A percentile compares a stretch with the other conserved stretches of the same genome.
Evolutionary conservation across 495 filamentous ascomycete genomes (phyloP).

Genomic region (Parathielavia hyrcaniae): DNA sequence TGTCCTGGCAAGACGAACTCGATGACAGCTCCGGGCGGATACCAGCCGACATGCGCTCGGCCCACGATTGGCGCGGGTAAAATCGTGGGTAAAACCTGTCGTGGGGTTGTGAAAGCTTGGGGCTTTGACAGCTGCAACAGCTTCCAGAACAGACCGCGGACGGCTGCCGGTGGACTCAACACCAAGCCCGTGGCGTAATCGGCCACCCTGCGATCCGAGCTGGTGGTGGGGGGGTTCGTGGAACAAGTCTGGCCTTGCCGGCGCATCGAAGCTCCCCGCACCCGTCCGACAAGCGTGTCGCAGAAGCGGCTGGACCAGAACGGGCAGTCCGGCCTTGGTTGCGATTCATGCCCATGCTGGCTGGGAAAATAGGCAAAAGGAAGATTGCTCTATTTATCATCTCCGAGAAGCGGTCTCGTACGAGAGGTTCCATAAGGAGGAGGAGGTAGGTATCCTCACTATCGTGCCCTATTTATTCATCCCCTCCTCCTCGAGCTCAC

Average conservation of each 20-base stretch:
- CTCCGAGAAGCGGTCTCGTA: conserved; percentile 26
- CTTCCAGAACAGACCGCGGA: conserved; percentile 2
- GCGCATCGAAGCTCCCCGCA: conserved; percentile 16
- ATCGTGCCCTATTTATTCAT: conserved; percentile 17
- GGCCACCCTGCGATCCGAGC: conserved; percentile 1
- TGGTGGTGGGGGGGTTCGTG: background rate
- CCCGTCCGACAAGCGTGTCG: conserved; percentile 10
- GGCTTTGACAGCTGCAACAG: background rate
- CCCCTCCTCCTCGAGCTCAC: conserved; percentile 5
- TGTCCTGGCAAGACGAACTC: conserved; percentile 4
- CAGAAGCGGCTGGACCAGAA: conserved; percentile 16
- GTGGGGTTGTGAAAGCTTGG: conserved; percentile 19
- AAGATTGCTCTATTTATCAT: conserved; percentile 6
- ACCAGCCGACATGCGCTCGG: conserved; percentile 19
- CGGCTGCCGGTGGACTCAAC: conserved; percentile 7
- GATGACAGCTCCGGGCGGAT: conserved; percentile 22
- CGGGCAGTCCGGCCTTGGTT: conserved; percentile 5
- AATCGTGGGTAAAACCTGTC: conserved; percentile 29
- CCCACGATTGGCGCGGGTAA: conserved; percentile 36
- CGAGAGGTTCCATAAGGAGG: no score
- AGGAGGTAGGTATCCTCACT: background rate
- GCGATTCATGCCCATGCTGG: background rate
- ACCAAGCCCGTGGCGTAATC: conserved; percentile 31
- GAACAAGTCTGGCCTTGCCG: background rate
- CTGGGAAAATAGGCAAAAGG: conserved; percentile 4